These are phyloP conservation scores for Panaeolus cyanescens DNA, from an alignment of 768 basidiomycete genomes.

Conservation along the genomic window DNA sequence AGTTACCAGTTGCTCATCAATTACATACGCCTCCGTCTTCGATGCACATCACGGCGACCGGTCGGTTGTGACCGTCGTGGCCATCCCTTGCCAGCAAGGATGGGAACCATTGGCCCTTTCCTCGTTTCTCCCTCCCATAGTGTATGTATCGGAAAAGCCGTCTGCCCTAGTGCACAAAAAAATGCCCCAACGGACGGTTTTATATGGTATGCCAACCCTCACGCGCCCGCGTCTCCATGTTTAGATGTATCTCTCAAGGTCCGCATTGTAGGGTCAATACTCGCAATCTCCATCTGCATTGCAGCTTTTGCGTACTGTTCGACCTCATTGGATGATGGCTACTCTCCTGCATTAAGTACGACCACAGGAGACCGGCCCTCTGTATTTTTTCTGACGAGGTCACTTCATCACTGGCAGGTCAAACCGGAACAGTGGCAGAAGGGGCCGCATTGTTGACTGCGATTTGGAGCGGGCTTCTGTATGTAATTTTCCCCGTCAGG, in stretches of 20 bases:
- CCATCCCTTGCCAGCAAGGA: not conserved
- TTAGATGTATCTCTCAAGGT: too few species aligned
- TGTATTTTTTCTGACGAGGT: not conserved
- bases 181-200: not conserved
- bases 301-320: not conserved
- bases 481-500: not conserved
- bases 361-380: not conserved
- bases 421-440: not conserved
- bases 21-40: not conserved
- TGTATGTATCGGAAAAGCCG: not conserved
- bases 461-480: not conserved
- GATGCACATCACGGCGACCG: constrained; percentile 1
- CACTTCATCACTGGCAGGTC: not conserved
- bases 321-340: not conserved
- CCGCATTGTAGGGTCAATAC: not conserved
- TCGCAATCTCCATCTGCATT: not conserved
- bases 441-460: not conserved
- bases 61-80: not conserved
- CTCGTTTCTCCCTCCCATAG: not conserved
- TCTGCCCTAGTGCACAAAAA: not conserved
- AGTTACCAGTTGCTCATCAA: not conserved
- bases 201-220: not conserved
- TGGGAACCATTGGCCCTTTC: not conserved
- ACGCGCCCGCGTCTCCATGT: not conserved
- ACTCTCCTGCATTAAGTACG: not conserved